phyloP scores from a whole-genome alignment of 2,329 filamentous ascomycete species.

The Monilinia fructicola region DNA sequence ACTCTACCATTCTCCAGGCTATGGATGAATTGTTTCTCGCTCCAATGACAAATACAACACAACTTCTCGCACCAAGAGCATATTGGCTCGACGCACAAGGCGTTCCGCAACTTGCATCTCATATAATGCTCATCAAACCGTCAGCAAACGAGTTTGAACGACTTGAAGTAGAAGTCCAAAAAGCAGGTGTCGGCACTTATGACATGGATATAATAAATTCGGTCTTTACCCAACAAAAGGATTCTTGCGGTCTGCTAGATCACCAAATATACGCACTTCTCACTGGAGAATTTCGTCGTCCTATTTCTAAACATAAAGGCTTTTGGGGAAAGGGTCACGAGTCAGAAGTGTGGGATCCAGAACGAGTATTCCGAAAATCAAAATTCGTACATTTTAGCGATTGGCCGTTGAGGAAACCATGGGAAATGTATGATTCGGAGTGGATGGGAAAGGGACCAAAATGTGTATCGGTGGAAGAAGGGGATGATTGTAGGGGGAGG shows the following conservation, averaged over 20 bases:
- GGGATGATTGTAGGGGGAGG: conserved; percentile 32
- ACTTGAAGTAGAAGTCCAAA: conserved; percentile 36
- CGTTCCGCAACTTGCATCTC: conserved; percentile 49
- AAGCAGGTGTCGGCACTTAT: conserved; percentile 41
- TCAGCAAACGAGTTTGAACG: conserved; percentile 50
- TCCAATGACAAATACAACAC: conserved; percentile 50
- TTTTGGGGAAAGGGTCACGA: conserved; percentile 48
- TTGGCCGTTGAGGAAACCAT: conserved; percentile 60
- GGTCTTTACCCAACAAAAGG: conserved; percentile 33
- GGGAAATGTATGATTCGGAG: conserved; percentile 44
- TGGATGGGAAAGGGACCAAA: conserved; percentile 25
- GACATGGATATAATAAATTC: conserved; percentile 58
- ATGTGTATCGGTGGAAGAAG: conserved; percentile 27
- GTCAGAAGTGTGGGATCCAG: conserved; percentile 50
- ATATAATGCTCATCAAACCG: conserved; percentile 58
- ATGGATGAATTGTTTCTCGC: conserved; percentile 63
- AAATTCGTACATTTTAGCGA: conserved; percentile 62
- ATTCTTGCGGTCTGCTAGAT: conserved; percentile 53
- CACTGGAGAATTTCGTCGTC: conserved; percentile 54
- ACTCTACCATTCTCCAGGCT: conserved; percentile 41
- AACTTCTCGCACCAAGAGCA: conserved; percentile 53
- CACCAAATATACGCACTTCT: conserved; percentile 56
- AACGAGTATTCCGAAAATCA: conserved; percentile 50
- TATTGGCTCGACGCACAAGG: conserved; percentile 55
- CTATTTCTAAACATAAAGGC: conserved; percentile 46